Base-by-base conservation (phyloP, 345 rosid genomes). In the Populus alba region DNA sequence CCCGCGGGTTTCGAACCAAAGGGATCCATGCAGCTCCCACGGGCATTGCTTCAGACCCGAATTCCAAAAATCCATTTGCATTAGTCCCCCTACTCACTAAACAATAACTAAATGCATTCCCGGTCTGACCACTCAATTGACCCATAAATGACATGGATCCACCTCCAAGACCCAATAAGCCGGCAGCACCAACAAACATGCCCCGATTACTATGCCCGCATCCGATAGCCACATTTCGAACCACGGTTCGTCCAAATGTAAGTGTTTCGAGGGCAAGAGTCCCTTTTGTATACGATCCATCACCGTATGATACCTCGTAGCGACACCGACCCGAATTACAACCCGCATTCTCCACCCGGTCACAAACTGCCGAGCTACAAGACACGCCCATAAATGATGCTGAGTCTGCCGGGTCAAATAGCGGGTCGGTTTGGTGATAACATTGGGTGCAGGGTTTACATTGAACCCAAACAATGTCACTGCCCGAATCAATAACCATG, bases 381-480 rank as follows among this genome's bases (percentile, higher is more conserved):
- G 97, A 70, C 29, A 96, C 99, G 0, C 97, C 94, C 0, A 89
- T 45, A 66, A 90, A 96, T 11, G 97, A 88, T 0, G 91, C 93
- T 3, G 98, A 96, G 37, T 77, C 86, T 23, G 92, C 87, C 8
- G 99, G 99, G 84, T 96, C 89, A 73, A 96, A 96, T 22, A 96
- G 87, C 27, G 99, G 99, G 86, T 96, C 99, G 70, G 95, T 87
- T 76, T 96, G 99, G 61, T 61, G 88, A 79, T 96, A 96, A 70
- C 99, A 96, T 73, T 90, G 91, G 71, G 77, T 88, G 70, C 99
- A 96, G 68, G 99, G 99, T 80, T 92, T 91, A 55, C 99, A 96
- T 74, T 96, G 99, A 68, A 96, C 97, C 99, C 99, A 96, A 53
- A 96, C 97, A 68, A 96, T 94, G 74, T 96, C 99, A 45, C 98